phyloP scores from a whole-genome alignment of 2,329 filamentous ascomycete species.

The Ramularia endophylla region DNA sequence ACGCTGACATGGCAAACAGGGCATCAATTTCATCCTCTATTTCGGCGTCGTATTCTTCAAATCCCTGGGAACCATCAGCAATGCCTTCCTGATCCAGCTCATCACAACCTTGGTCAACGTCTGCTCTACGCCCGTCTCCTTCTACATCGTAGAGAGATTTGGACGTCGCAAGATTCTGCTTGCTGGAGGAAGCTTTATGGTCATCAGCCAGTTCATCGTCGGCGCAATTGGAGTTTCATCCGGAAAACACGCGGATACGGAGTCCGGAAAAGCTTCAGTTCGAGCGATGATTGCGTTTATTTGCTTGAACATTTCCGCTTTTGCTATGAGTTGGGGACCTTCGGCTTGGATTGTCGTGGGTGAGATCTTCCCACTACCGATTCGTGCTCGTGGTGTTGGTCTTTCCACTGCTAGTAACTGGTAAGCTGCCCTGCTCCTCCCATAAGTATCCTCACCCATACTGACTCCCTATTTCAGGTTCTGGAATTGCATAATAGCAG shows the following conservation, averaged over 20 bases:
- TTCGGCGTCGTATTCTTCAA: slow-evolving; percentile 74
- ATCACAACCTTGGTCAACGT: slow-evolving; percentile 86
- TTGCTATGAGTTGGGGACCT: slow-evolving; percentile 31
- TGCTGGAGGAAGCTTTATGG: slow-evolving; percentile 71
- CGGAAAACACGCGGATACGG: slow-evolving; percentile 7
- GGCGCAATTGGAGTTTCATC: slow-evolving; percentile 55
- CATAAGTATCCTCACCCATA: slow-evolving; percentile 39
- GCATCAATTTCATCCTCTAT: slow-evolving; percentile 83
- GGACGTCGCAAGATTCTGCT: slow-evolving; percentile 76
- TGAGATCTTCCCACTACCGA: slow-evolving; percentile 52
- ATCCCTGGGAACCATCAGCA: slow-evolving; percentile 64
- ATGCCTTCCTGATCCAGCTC: slow-evolving; percentile 76
- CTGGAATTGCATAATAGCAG: slow-evolving; percentile 40
- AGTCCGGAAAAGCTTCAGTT: too few species aligned
- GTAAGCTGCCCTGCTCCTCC: slow-evolving; percentile 21
- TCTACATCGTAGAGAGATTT: slow-evolving; percentile 75
- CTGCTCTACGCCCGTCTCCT: slow-evolving; percentile 73
- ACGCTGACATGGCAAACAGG: slow-evolving; percentile 45
- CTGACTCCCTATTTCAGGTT: neutral
- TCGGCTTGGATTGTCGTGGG: slow-evolving; percentile 54
- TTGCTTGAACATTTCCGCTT: too few species aligned
- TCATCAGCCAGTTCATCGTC: slow-evolving; percentile 78
- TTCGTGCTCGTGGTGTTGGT: slow-evolving; percentile 40
- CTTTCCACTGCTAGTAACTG: slow-evolving; percentile 58
- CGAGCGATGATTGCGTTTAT: too few species aligned